Base-by-base conservation (phyloP, 345 rosid genomes). In the Excoecaria cochinchinensis region DNA sequence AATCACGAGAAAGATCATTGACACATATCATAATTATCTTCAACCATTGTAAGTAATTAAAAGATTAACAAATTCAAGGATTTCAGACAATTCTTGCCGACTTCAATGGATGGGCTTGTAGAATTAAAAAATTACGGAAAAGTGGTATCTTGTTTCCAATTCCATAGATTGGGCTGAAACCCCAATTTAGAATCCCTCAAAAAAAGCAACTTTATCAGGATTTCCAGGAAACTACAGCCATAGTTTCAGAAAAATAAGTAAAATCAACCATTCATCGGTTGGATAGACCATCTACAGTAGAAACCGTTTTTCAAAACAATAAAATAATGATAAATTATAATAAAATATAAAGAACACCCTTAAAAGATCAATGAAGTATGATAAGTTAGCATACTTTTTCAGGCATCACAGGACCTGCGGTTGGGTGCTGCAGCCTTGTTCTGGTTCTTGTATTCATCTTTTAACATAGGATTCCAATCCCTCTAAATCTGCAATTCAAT, bases 381-480 rank as follows among this genome's bases (percentile, higher is more conserved):
- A 76, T 66, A 64, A 60, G 13, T 17, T 58, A 46, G 74, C 78
- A 80, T 84, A 84, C 90, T 73, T 87, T 82, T 36, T 78, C 87
- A 85, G 59, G 82, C 82, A 79, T 86, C 77, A 68, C n/a, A 9
- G 76, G 78, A 82, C 74, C 74, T 64, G 76, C 78, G 75, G 48
- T 71, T 56, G 85, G 31, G 31, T 31, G 64, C 50, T 85, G 86
- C 42, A 67, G 74, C 22, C 78, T 56, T 19, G 79, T 61, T 68
- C 84, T 74, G 51, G 22, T 79, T 59, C 82, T 80, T 47, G 74
- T 61, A 77, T 74, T 84, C 92, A 87, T 87, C 79, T 66, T 72
- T 56, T 39, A 19, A 57, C 7, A 55, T 71, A 46, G 8, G 70
- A 22, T 16, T 55, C 71, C 52, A 8, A 38, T 61, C 6, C 68